phyloP scores from a whole-genome alignment of 331 rosid species.

The Acacia concinna region DNA sequence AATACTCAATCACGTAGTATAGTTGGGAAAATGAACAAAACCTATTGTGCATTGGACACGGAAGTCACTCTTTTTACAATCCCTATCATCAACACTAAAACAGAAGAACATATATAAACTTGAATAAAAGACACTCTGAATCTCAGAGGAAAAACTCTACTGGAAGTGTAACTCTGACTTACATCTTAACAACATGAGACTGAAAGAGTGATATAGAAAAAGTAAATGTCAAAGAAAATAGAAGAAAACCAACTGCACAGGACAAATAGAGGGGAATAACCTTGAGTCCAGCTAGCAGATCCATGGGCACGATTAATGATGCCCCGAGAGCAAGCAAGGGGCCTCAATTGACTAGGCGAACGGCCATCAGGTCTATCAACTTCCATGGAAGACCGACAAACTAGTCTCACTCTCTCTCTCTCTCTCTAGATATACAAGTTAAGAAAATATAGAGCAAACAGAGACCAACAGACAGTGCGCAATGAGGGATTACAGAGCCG shows the following conservation, averaged over 20 bases:
- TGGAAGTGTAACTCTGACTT: neutral
- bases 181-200: neutral
- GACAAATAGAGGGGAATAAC: slow-evolving; percentile 21
- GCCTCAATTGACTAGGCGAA: slow-evolving; percentile 71
- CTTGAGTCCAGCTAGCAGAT: slow-evolving; percentile 91
- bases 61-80: neutral
- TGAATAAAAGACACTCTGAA: neutral
- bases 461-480: too few species aligned
- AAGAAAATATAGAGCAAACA: too few species aligned
- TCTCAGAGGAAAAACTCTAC: neutral
- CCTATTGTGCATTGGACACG: neutral
- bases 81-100: neutral
- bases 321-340: slow-evolving; percentile 68
- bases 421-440: too few species aligned
- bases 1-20: neutral
- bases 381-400: slow-evolving; percentile 42
- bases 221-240: neutral
- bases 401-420: too few species aligned
- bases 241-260: neutral
- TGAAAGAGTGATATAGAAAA: neutral
- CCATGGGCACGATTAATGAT: slow-evolving; percentile 86
- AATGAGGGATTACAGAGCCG: too few species aligned
- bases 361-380: slow-evolving; percentile 70
- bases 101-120: neutral
- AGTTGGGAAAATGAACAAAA: too few species aligned